Conservation (phyloP, 768 basidiomycete species). For the Russula sp. region DNA sequence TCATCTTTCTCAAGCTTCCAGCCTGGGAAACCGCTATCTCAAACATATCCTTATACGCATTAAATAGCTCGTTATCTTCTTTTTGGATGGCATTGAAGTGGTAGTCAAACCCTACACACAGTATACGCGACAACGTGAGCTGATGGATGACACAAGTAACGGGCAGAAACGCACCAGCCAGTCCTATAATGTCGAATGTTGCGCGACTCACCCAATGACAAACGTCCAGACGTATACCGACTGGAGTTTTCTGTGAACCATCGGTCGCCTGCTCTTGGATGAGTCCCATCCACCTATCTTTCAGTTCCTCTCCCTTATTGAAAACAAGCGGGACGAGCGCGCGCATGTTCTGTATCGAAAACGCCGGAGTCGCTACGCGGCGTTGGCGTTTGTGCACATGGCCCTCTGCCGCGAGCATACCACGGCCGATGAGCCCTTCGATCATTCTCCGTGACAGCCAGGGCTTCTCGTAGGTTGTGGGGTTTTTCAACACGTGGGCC, state of each 20-base stretch:
- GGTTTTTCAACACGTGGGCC: slow-evolving; percentile 64
- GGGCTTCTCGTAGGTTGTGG: slow-evolving; percentile 75
- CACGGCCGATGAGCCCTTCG: slow-evolving; percentile 71
- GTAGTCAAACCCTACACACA: slow-evolving; percentile 67
- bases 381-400: slow-evolving; percentile 73
- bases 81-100: slow-evolving; percentile 78
- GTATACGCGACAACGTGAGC: neutral
- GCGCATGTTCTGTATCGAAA: slow-evolving; percentile 71
- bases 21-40: slow-evolving; percentile 58
- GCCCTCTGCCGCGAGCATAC: slow-evolving; percentile 76
- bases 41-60: slow-evolving; percentile 83
- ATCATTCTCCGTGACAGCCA: slow-evolving; percentile 71
- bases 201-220: slow-evolving; percentile 75
- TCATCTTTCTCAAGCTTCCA: slow-evolving; percentile 35
- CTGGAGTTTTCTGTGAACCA: slow-evolving; percentile 1
- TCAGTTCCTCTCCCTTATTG: slow-evolving; percentile 54
- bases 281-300: slow-evolving; percentile 51
- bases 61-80: slow-evolving; percentile 69
- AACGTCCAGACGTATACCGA: slow-evolving; percentile 52
- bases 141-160: neutral
- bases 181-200: slow-evolving; percentile 86
- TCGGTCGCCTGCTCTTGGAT: slow-evolving; percentile 30
- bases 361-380: slow-evolving; percentile 68
- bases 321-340: slow-evolving; percentile 67
- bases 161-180: slow-evolving; percentile 51